Base-by-base conservation (phyloP, 768 basidiomycete genomes). In the Tulasnella sp. region DNA sequence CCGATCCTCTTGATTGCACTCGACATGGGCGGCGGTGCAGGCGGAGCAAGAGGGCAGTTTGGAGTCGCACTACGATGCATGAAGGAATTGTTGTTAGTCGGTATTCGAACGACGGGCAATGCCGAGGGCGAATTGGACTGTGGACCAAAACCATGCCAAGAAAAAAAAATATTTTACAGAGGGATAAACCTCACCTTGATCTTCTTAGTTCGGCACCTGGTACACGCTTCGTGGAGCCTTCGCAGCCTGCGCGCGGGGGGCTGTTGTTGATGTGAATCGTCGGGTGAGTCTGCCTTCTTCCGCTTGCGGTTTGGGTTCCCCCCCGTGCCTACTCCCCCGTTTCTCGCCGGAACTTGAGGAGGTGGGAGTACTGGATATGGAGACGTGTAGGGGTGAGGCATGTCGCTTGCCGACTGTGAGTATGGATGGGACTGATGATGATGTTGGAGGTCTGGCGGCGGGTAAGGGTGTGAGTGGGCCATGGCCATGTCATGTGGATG, bases 191-290 rank as follows among this genome's bases (percentile, higher is more conserved):
- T 71, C 71, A 82, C 86, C 87, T 92, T 92, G 75, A 92, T 92
- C 85, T 92, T 92, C 82, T 92, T 91, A 76, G 84, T 85, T 80
- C 89, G 86, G 79, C 89, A 92, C 71, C 89, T 80, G 64, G 89
- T 85, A 77, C 89, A 92, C 64, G 89, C 88, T 74, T 92, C 89
- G 74, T 92, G 89, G 67, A 88, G 89, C 69, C 89, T 82, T 67
- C 89, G 78, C 67, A 92, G 78, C 58, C 88, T 80, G 67, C 89
- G 80, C 45, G 87, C 85, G 71, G 89, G 58, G 34, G 58, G 58
- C 8, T 44, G 45, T 34, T 51, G 47, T 32, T 27, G 26, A 19
- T 32, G 30, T 45, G 34, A 42, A 51, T 59, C 58, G 11, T 59
- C 58, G 29, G 58, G 58, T 29, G 45, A 27, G 26, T 59, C 58